A percentile compares a stretch with the other conserved stretches of the same genome.
phyloP scores from a whole-genome alignment of 805 yeast species.

The Wickerhamomyces kurtzmanii region DNA sequence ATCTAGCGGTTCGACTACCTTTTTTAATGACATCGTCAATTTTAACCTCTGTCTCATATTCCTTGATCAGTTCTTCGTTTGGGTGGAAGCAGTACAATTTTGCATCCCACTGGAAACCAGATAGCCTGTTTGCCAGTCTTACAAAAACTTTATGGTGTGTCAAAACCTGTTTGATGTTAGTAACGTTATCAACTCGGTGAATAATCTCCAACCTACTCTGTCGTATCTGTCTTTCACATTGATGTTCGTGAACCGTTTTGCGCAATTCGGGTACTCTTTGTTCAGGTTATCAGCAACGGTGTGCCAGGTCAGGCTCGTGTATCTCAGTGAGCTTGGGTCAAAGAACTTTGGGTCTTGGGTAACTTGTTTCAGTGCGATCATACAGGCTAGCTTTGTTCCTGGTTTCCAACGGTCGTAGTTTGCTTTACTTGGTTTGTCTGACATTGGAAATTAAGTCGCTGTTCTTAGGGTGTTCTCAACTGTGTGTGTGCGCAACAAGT shows the following conservation, averaged over 20 bases:
- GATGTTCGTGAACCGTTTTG: constrained; percentile 17
- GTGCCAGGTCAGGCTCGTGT: constrained; percentile 14
- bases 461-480: too few relatives aligned
- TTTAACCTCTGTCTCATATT: constrained; percentile 7
- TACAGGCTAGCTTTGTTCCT: constrained; percentile 17
- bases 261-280: constrained; percentile 14
- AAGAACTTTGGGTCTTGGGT: constrained; percentile 10
- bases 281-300: constrained; percentile 15
- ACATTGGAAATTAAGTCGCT: too few relatives aligned
- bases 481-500: too few relatives aligned
- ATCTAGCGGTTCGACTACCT: constrained; percentile 11
- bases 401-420: constrained; percentile 19
- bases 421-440: too few relatives aligned
- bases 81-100: constrained; percentile 10
- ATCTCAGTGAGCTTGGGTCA: constrained; percentile 7
- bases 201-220: too few relatives aligned
- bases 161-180: too few relatives aligned
- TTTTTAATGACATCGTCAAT: constrained; percentile 6
- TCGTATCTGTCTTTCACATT: constrained; percentile 18
- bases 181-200: too few relatives aligned
- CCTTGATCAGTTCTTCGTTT: constrained; percentile 5
- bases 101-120: constrained; percentile 16
- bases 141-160: constrained; percentile 15
- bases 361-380: constrained; percentile 13
- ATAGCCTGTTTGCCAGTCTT: constrained; percentile 11